Percentiles rank a stretch among this genome's conserved stretches.
These are phyloP conservation scores for Aegilops longissima DNA, from an alignment of 176 grass and related monocot species.

Conservation along the genomic window DNA sequence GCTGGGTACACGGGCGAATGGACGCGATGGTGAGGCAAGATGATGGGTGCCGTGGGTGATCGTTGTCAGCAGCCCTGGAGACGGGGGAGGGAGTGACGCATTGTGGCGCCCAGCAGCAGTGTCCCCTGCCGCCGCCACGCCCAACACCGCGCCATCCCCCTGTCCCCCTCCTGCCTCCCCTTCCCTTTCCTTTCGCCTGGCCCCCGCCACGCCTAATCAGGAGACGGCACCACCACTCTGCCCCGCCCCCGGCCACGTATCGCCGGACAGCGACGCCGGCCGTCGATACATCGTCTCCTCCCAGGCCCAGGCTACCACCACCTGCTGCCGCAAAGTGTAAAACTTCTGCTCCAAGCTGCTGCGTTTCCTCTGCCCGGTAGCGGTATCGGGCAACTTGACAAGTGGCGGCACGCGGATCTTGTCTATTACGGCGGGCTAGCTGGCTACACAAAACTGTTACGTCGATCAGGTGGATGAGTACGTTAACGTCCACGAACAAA, in stretches of 20 bases:
- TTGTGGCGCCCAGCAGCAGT: neutral
- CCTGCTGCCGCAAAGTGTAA: neutral
- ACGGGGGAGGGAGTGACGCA: neutral
- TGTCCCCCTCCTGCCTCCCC: neutral
- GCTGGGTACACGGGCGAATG: neutral
- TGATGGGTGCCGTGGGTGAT: neutral
- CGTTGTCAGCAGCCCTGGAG: neutral
- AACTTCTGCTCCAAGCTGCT: neutral
- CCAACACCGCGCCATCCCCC: conserved; percentile 1
- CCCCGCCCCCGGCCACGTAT: too few species aligned
- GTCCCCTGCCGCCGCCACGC: conserved; percentile 30
- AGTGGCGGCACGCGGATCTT: neutral
- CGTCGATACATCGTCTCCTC: neutral
- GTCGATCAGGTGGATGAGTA: conserved; percentile 11
- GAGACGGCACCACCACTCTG: neutral
- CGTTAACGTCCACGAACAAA: neutral
- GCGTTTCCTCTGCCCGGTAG: neutral
- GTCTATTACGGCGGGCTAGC: neutral
- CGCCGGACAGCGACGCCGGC: neutral
- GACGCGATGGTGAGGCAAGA: neutral
- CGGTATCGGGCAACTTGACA: neutral
- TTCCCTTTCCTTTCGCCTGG: neutral
- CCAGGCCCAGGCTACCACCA: neutral
- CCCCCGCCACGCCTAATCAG: neutral
- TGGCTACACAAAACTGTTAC: conserved; percentile 2